These are phyloP conservation scores for Coemansia sp. DNA, from an alignment of 192 early-diverging fungal genomes.

Conservation along the genomic window DNA sequence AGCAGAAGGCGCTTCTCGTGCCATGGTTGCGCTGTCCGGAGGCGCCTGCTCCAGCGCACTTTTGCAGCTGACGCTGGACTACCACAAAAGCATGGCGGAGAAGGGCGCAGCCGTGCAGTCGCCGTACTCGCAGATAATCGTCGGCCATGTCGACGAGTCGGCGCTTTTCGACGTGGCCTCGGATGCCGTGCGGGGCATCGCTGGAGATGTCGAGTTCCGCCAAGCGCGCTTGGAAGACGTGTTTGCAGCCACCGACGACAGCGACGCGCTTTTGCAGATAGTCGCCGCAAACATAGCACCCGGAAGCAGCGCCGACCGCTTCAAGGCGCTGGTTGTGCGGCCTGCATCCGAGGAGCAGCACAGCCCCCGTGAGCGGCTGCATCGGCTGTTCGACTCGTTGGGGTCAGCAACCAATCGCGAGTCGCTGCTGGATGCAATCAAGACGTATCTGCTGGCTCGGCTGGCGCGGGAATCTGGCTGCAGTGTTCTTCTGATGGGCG, in stretches of 20 bases:
- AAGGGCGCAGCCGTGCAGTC: conserved; percentile 60
- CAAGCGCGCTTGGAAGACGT: conserved; percentile 66
- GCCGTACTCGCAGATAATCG: conserved; percentile 60
- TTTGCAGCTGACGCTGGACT: conserved; percentile 64
- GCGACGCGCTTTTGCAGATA: conserved; percentile 17
- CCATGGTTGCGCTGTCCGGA: conserved; percentile 83
- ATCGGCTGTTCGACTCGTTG: conserved; percentile 56
- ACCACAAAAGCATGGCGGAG: conserved; percentile 50
- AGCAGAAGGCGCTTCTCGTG: conserved; percentile 34
- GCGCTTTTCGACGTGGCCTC: conserved; percentile 52
- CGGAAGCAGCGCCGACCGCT: neutral
- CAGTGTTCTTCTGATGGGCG: conserved; percentile 66
- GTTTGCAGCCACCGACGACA: conserved; percentile 38
- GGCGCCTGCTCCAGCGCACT: conserved; percentile 78
- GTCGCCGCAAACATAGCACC: conserved; percentile 17
- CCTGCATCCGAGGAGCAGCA: neutral
- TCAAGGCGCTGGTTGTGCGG: neutral
- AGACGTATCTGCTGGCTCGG: conserved; percentile 57
- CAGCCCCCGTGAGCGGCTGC: conserved; percentile 46
- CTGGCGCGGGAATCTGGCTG: conserved; percentile 58
- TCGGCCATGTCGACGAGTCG: conserved; percentile 81
- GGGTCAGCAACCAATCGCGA: conserved; percentile 68
- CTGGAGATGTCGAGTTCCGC: conserved; percentile 41
- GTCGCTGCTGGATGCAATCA: conserved; percentile 67
- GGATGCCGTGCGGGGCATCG: conserved; percentile 43